Evolutionary conservation across 345 rosid species (phyloP).

Genomic region (Pelargonium nanum): DNA sequence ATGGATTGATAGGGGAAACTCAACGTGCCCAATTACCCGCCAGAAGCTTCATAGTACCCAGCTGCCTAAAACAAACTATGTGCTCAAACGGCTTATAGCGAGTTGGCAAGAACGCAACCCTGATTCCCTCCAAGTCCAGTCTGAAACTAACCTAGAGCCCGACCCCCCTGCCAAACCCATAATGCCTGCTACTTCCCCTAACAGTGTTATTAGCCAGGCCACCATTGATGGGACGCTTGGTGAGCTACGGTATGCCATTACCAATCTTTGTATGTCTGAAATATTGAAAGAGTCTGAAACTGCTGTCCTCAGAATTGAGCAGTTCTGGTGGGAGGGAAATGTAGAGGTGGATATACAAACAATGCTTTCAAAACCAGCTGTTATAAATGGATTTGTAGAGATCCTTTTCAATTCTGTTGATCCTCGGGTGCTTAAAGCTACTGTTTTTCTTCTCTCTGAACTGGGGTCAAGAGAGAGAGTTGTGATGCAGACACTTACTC

Average conservation of each 20-base stretch:
- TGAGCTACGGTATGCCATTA: slow-evolving; percentile 40
- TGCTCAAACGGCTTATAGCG: slow-evolving; percentile 56
- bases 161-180: slow-evolving; percentile 17
- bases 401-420: slow-evolving; percentile 57
- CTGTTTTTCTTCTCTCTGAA: slow-evolving; percentile 49
- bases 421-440: slow-evolving; percentile 35
- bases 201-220: slow-evolving; percentile 43
- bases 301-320: slow-evolving; percentile 51
- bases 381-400: slow-evolving; percentile 57
- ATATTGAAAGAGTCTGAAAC: slow-evolving; percentile 43
- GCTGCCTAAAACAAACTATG: slow-evolving; percentile 58
- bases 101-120: slow-evolving; percentile 50
- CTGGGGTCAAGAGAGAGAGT: slow-evolving; percentile 56
- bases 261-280: slow-evolving; percentile 51
- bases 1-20: slow-evolving; percentile 59
- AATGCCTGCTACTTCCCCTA: slow-evolving; percentile 35
- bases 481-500: slow-evolving; percentile 50
- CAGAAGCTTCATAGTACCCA: slow-evolving; percentile 40
- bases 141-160: slow-evolving; percentile 13
- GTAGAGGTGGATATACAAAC: slow-evolving; percentile 29
- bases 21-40: slow-evolving; percentile 63
- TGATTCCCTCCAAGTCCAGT: slow-evolving; percentile 9
- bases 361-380: slow-evolving; percentile 50
- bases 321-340: slow-evolving; percentile 38
- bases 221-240: slow-evolving; percentile 32